These are phyloP conservation scores for Ascodesmis nigricans DNA, from an alignment of 495 filamentous ascomycete species.

Conservation along the genomic window DNA sequence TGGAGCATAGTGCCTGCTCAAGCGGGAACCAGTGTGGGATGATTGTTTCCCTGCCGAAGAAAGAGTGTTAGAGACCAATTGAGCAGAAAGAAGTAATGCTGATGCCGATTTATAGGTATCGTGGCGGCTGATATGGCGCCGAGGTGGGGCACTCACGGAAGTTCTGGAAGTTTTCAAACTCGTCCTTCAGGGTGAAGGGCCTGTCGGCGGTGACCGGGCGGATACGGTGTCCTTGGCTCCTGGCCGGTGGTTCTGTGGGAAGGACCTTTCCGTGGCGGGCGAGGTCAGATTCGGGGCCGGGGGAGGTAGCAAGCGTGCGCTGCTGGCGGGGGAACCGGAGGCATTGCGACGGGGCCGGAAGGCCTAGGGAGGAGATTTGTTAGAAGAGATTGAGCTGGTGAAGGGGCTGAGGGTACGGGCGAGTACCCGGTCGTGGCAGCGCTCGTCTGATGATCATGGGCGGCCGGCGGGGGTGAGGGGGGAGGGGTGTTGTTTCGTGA, in stretches of 20 bases:
- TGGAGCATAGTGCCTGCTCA: conserved; percentile 42
- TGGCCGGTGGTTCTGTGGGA: not conserved
- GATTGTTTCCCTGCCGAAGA: conserved; percentile 11
- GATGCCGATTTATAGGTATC: not conserved
- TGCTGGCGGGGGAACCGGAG: not conserved
- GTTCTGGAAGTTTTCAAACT: conserved; percentile 14
- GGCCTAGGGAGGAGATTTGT: conserved; percentile 5
- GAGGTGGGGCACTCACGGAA: conserved; percentile 12
- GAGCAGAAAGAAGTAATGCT: not conserved
- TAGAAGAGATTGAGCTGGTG: not conserved
- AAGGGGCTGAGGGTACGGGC: not conserved
- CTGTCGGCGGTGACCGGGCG: not conserved
- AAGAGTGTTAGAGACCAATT: not conserved
- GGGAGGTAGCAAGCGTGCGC: too few relatives aligned
- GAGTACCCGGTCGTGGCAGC: conserved; percentile 12
- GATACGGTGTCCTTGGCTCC: not conserved
- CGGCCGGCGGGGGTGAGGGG: conserved; percentile 1
- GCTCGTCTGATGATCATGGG: conserved; percentile 15
- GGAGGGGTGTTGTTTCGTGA: not conserved
- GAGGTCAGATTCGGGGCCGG: conserved; percentile 2
- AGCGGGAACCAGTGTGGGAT: conserved; percentile 29
- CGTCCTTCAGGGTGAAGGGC: conserved; percentile 5
- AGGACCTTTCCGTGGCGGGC: conserved; percentile 1
- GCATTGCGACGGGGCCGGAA: conserved; percentile 1
- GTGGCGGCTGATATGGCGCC: not conserved